A percentile compares a stretch with the other conserved stretches of the same genome.
These are phyloP conservation scores for Thuja plicata DNA, from an alignment of 83 land plant genomes.

Conservation along the genomic window DNA sequence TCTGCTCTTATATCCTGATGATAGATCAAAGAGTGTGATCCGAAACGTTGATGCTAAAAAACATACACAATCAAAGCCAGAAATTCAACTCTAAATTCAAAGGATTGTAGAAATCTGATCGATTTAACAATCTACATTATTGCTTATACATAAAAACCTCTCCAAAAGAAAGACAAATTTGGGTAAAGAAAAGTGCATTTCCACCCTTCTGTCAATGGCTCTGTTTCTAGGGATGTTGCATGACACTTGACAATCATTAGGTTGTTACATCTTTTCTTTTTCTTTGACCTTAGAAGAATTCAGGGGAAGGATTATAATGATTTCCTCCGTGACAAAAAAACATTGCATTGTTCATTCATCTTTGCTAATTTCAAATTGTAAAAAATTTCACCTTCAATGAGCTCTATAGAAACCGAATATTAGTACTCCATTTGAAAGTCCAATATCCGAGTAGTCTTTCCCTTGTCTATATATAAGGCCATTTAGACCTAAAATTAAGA, in stretches of 20 bases:
- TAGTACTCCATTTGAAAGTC: no score
- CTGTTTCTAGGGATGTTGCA: not conserved
- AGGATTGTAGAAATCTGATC: no score
- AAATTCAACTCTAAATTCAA: no score
- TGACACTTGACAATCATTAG: not conserved
- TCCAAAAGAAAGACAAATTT: not conserved
- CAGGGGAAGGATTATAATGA: not conserved
- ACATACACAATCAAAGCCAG: no score
- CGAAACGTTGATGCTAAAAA: no score
- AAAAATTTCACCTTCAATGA: no score
- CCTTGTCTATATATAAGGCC: not conserved
- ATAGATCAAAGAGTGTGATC: no score
- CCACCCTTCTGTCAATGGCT: not conserved
- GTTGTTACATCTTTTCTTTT: not conserved
- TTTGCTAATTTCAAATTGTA: not conserved
- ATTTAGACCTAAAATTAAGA: constrained; percentile 5
- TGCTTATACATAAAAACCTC: not conserved
- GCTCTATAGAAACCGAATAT: no score
- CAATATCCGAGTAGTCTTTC: not conserved
- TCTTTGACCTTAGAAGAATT: not conserved
- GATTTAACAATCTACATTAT: not conserved
- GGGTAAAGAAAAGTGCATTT: no score
- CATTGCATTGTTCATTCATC: not conserved
- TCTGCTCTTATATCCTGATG: no score
- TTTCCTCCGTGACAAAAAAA: not conserved